Base-by-base conservation (phyloP, 768 basidiomycete genomes). In the Vararia minispora region DNA sequence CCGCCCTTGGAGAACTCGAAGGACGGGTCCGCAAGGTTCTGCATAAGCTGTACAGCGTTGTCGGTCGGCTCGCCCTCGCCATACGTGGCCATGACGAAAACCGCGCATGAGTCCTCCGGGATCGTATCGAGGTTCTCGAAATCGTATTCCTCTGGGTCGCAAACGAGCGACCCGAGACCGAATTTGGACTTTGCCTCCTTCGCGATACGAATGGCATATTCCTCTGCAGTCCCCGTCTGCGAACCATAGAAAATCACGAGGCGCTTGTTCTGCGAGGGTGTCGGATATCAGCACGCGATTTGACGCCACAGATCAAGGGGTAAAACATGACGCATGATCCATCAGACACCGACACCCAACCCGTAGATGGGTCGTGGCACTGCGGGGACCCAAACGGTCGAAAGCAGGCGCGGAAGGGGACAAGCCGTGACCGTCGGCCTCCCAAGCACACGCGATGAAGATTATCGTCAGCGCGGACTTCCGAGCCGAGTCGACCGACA, bases 51-150 rank as follows among this genome's bases (percentile, higher is more conserved):
- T 11, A 95, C 86, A 5, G 94, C 90, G 56, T 98, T 99, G 58
- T 99, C 94, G 9, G 94, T 98, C 23, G 94, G 94, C 59, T 99
- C 94, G 41, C 94, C 94, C 65, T 99, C 94, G 46, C 94, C 94
- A 52, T 99, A 99, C 10, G 94, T 98, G 9, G 94, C 94, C 77
- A 98, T 74, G 52, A 92, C 89, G 56, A 99, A 98, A 60, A 99
- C 78, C 40, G 79, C 88, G 14, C 80, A 84, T 46, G 72, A 79
- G 58, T 91, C 82, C 49, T 84, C 82, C 0, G 95, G 87, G 21
- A 97, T 58, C 55, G 80, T 69, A 61, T 98, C 94, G 45, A 98
- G 77, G 58, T 85, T 91, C 57, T 92, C 89, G 55, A 98, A 97
- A 56, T 98, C 95, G 58, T 97, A 97, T 60, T 99, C 94, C 59